phyloP scores from a whole-genome alignment of 2,329 filamentous ascomycete species.

The Rhynchosporium agropyri region DNA sequence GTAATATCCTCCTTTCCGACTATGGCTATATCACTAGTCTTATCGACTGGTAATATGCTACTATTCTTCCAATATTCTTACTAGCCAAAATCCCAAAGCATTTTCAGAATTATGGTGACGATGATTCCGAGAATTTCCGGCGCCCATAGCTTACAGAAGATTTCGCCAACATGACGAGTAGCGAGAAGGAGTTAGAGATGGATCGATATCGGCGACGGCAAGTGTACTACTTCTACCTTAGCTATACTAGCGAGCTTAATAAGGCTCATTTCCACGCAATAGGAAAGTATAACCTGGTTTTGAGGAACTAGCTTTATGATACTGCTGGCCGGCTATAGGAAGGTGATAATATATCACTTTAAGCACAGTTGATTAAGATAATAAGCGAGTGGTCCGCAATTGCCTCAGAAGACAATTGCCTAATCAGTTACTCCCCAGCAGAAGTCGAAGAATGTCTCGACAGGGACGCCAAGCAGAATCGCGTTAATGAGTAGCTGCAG shows the following conservation, averaged over 20 bases:
- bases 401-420: conserved; percentile 24
- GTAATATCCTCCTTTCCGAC: conserved; percentile 41
- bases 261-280: conserved; percentile 30
- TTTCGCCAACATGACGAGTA: conserved; percentile 27
- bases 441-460: conserved; percentile 29
- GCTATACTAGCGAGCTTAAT: conserved; percentile 27
- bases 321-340: conserved; percentile 31
- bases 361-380: conserved; percentile 31
- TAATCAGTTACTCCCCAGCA: conserved; percentile 26
- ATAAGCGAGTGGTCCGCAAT: conserved; percentile 30
- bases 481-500: conserved; percentile 30
- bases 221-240: conserved; percentile 33
- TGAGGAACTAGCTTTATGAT: conserved; percentile 32
- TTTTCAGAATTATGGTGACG: conserved; percentile 44
- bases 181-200: conserved; percentile 30
- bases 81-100: conserved; percentile 41
- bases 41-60: conserved; percentile 42
- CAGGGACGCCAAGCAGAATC: conserved; percentile 30
- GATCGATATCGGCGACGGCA: conserved; percentile 31
- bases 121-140: conserved; percentile 31
- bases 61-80: conserved; percentile 40
- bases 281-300: conserved; percentile 27
- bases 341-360: conserved; percentile 33
- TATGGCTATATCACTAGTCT: conserved; percentile 38
- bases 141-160: conserved; percentile 26